These are phyloP conservation scores for Dalbergia cochinchinensis DNA, from an alignment of 306 rosid genomes.

Conservation along the genomic window DNA sequence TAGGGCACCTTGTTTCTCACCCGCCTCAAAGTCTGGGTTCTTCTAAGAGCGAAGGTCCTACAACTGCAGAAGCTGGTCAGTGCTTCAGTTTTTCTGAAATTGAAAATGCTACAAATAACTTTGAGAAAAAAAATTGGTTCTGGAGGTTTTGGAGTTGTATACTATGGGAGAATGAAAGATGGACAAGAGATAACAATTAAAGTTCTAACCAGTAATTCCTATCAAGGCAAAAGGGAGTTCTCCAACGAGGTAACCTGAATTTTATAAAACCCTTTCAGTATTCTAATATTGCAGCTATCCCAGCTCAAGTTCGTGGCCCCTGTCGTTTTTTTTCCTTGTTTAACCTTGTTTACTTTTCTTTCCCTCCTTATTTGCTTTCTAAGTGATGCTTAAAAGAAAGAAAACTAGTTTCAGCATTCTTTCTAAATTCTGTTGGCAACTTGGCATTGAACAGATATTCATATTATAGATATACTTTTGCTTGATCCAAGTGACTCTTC, in stretches of 20 bases:
- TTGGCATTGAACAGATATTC: neutral
- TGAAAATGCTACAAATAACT: slow-evolving; percentile 74
- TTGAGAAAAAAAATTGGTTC: slow-evolving; percentile 84
- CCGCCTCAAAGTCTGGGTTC: slow-evolving; percentile 59
- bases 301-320: neutral
- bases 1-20: slow-evolving; percentile 57
- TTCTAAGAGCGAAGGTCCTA: slow-evolving; percentile 61
- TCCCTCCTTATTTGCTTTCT: neutral
- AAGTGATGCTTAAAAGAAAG: neutral
- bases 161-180: slow-evolving; percentile 78
- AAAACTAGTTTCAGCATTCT: slow-evolving; percentile 21
- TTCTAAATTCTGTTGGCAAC: neutral
- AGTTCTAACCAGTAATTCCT: slow-evolving; percentile 81
- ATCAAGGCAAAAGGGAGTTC: slow-evolving; percentile 95
- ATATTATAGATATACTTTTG: slow-evolving; percentile 9
- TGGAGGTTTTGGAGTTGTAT: slow-evolving; percentile 96
- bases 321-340: no score
- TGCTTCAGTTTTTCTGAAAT: slow-evolving; percentile 77
- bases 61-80: slow-evolving; percentile 72
- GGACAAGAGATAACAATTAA: slow-evolving; percentile 95
- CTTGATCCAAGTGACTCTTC: slow-evolving; percentile 81
- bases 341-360: slow-evolving; percentile 14
- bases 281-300: slow-evolving; percentile 31
- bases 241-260: slow-evolving; percentile 79
- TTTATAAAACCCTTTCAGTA: slow-evolving; percentile 42